These are phyloP conservation scores for Grigorovia humatica DNA, from an alignment of 805 yeast species.

Conservation along the genomic window DNA sequence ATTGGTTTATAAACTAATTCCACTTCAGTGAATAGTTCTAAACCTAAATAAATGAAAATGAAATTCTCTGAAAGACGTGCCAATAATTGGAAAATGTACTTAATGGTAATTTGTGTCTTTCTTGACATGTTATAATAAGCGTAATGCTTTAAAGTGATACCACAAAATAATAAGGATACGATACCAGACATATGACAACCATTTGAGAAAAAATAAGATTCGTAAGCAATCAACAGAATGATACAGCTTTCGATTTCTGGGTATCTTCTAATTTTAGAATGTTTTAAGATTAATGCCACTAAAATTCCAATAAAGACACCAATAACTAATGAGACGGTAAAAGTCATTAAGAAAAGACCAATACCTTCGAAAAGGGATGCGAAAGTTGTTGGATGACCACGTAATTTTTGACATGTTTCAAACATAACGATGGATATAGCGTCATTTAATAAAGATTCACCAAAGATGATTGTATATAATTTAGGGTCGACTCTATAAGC, in stretches of 20 bases:
- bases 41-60: slow-evolving; percentile 88
- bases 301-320: slow-evolving; percentile 82
- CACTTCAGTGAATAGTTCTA: slow-evolving; percentile 91
- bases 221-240: slow-evolving; percentile 83
- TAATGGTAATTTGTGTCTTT: slow-evolving; percentile 91
- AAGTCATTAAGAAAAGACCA: slow-evolving; percentile 86
- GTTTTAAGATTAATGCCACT: slow-evolving; percentile 83
- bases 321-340: slow-evolving; percentile 79
- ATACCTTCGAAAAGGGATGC: slow-evolving; percentile 85
- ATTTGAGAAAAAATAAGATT: slow-evolving; percentile 92
- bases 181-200: slow-evolving; percentile 99
- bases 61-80: slow-evolving; percentile 96
- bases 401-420: slow-evolving; percentile 94
- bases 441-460: slow-evolving; percentile 90
- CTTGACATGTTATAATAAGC: slow-evolving; percentile 97
- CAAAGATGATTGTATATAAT: slow-evolving; percentile 91
- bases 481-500: slow-evolving; percentile 98
- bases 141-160: slow-evolving; percentile 92
- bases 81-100: slow-evolving; percentile 83
- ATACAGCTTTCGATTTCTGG: slow-evolving; percentile 97
- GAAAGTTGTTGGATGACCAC: slow-evolving; percentile 69
- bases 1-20: slow-evolving; percentile 91
- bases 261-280: slow-evolving; percentile 82
- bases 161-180: slow-evolving; percentile 88
- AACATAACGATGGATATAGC: slow-evolving; percentile 98